Conservation (phyloP, 768 basidiomycete species). For the Suillus alpinus region DNA sequence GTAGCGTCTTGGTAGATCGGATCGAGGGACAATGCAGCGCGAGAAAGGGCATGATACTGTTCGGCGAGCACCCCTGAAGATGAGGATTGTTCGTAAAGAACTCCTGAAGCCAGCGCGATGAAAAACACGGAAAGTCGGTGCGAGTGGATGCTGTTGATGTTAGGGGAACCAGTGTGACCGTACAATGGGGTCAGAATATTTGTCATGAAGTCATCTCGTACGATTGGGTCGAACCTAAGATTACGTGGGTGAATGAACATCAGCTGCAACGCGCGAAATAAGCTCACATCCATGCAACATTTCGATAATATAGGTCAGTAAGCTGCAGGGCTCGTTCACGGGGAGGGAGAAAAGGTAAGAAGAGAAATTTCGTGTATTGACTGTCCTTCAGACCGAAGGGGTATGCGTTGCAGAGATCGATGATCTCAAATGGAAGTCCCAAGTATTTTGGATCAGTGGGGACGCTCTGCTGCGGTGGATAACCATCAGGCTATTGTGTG, state of each 20-base stretch:
- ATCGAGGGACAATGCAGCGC: slow-evolving; percentile 46
- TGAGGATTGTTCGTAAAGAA: slow-evolving; percentile 40
- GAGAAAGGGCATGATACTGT: slow-evolving; percentile 45
- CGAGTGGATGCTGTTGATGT: slow-evolving; percentile 37
- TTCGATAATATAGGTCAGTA: slow-evolving; percentile 40
- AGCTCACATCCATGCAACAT: slow-evolving; percentile 48
- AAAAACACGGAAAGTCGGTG: slow-evolving; percentile 54
- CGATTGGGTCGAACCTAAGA: slow-evolving; percentile 45
- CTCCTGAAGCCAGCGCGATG: slow-evolving; percentile 46
- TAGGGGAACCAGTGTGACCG: slow-evolving; percentile 27
- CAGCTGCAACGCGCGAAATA: neutral
- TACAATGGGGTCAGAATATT: slow-evolving; percentile 45
- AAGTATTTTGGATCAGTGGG: slow-evolving; percentile 22
- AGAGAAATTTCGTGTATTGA: slow-evolving; percentile 35
- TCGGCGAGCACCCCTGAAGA: slow-evolving; percentile 32
- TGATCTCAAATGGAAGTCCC: slow-evolving; percentile 41
- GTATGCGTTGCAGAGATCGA: slow-evolving; percentile 45
- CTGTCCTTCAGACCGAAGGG: slow-evolving; percentile 46
- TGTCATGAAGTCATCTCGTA: slow-evolving; percentile 39
- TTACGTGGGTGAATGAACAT: neutral
- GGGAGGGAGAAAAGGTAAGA: slow-evolving; percentile 40
- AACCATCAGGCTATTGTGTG: slow-evolving; percentile 6
- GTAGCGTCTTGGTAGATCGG: slow-evolving; percentile 44
- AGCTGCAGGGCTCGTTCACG: slow-evolving; percentile 39
- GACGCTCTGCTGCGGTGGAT: neutral